phyloP scores from a whole-genome alignment of 768 basidiomycete species.

The Podaxis sp. region DNA sequence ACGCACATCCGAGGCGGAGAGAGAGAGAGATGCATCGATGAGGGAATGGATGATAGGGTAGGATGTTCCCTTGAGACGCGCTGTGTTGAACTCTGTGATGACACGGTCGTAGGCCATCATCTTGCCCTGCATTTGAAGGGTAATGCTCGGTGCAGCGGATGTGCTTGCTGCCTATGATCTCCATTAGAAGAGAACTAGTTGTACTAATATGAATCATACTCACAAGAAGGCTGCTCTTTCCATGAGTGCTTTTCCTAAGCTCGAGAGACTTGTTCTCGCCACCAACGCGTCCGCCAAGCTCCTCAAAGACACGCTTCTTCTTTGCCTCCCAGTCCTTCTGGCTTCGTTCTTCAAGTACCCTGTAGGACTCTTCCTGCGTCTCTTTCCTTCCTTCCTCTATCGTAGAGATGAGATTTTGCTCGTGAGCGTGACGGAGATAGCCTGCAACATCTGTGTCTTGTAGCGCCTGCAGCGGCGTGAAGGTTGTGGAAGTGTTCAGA shows the following conservation, averaged over 20 bases:
- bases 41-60: constrained; percentile 76
- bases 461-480: constrained; percentile 87
- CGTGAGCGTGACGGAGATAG: constrained; percentile 93
- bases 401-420: constrained; percentile 91
- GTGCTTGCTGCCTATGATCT: constrained; percentile 23
- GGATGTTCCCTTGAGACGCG: constrained; percentile 67
- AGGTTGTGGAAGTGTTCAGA: constrained; percentile 78
- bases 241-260: constrained; percentile 60
- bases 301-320: constrained; percentile 88
- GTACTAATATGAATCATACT: constrained; percentile 20
- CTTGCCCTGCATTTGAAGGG: constrained; percentile 83
- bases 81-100: constrained; percentile 72
- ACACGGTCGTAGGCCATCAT: constrained; percentile 96
- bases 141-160: constrained; percentile 48
- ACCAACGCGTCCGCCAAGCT: constrained; percentile 69
- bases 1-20: constrained; percentile 56
- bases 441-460: constrained; percentile 92
- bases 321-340: constrained; percentile 86
- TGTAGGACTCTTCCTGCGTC: constrained; percentile 84
- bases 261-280: constrained; percentile 58
- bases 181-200: neutral
- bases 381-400: constrained; percentile 88
- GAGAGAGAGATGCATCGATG: constrained; percentile 61
- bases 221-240: constrained; percentile 54
- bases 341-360: constrained; percentile 70